Evolutionary conservation across 352 stramenopile species (phyloP), one percentile per base, ranked within the genome.

Genomic region (Globisporangium abappressorium): DNA sequence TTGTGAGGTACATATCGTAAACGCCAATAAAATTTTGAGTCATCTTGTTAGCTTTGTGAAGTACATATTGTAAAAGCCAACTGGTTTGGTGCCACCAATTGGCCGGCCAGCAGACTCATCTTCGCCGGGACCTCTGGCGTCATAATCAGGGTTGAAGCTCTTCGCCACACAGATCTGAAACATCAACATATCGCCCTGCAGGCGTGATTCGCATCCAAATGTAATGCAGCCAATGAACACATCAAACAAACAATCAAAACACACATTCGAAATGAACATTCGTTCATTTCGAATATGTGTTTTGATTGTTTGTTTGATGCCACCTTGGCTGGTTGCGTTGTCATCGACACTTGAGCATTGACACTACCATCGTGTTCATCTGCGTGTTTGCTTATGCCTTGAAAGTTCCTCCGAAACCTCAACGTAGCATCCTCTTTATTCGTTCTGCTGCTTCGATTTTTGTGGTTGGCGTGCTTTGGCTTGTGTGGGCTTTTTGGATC

Each of bases 101-200:
- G 24, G 24, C 24, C 24, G 1, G 24, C 1, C 24, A 26, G 24
- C 24, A 26, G 24, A 26, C 24, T 26, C 24, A 26, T 26, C 24
- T 26, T 26, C 24, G 24, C 24, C 24, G 24, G 24, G 24, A 26
- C 24, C 24, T 26, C 24, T 26, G 24, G 24, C 55, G 64, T 69
- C 64, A 69, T 69, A 46, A 69, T 41, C 64, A 33, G 14, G 38
- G 28, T 63, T 69, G 64, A 69, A 69, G 24, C 24, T 26, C 24
- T 26, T 26, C 24, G 1, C 24, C 24, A 26, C 24, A 26, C 24
- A 26, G 24, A 26, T 26, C 24, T 26, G 1, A 26, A 26, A 26
- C 24, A 26, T 26, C 24, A 26, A 26, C 24, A 26, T 26, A 26
- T 26, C 24, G 1, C 24, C 24, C 24, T 26, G 24, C 24, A 26